These are phyloP conservation scores for Somion occarium DNA, from an alignment of 1,284 basidiomycete genomes.

Conservation along the genomic window DNA sequence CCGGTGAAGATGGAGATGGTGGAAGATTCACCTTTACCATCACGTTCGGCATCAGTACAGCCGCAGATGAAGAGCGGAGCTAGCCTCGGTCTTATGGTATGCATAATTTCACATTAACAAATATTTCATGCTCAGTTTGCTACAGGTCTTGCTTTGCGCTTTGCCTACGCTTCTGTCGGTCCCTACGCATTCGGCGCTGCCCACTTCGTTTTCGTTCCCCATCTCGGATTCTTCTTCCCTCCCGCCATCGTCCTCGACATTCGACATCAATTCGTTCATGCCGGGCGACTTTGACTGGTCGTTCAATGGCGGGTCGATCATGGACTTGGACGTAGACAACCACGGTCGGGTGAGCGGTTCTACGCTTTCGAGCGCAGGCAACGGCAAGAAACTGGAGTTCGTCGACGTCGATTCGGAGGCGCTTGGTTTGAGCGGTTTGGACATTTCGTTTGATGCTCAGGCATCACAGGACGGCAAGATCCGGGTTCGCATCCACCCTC, in stretches of 20 bases:
- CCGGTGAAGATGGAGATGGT: slow-evolving; percentile 51
- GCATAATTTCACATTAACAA: slow-evolving; percentile 1
- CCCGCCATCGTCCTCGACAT: slow-evolving; percentile 36
- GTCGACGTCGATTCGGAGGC: slow-evolving; percentile 43
- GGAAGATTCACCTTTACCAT: slow-evolving; percentile 39
- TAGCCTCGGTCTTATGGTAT: slow-evolving; percentile 65
- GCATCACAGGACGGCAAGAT: slow-evolving; percentile 64
- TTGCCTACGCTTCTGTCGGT: slow-evolving; percentile 49
- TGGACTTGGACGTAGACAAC: slow-evolving; percentile 50
- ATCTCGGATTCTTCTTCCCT: slow-evolving; percentile 32
- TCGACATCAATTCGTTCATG: slow-evolving; percentile 41
- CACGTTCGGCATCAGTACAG: slow-evolving; percentile 34
- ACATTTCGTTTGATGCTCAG: slow-evolving; percentile 67
- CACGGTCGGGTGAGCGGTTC: slow-evolving; percentile 28
- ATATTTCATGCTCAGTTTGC: slow-evolving; percentile 1
- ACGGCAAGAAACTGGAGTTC: slow-evolving; percentile 48
- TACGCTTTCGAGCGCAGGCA: slow-evolving; percentile 21
- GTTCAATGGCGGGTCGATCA: slow-evolving; percentile 36
- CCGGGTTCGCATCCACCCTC: slow-evolving; percentile 64
- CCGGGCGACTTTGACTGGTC: slow-evolving; percentile 53
- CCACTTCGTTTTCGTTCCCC: slow-evolving; percentile 52
- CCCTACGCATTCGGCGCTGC: slow-evolving; percentile 49
- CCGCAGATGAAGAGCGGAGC: slow-evolving; percentile 47
- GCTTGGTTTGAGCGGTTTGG: slow-evolving; percentile 51
- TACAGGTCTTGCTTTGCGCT: slow-evolving; percentile 18